These are phyloP conservation scores for Lactarius vividus DNA, from an alignment of 768 basidiomycete genomes.

Conservation along the genomic window DNA sequence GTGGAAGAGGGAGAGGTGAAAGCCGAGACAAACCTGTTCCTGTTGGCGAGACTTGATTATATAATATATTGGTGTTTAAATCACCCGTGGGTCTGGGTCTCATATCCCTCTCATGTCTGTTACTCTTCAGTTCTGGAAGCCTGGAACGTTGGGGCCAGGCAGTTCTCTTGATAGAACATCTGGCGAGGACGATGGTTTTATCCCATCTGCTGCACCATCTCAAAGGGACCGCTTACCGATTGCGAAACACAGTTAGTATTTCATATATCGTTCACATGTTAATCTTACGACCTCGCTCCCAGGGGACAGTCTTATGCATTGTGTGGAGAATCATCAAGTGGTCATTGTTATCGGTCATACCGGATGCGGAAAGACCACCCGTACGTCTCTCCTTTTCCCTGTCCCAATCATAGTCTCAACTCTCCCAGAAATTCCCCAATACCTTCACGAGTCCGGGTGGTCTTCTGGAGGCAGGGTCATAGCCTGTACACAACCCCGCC, in stretches of 20 bases:
- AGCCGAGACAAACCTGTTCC: not conserved
- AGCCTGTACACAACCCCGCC: conserved; percentile 89
- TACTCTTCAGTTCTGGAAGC: conserved; percentile 82
- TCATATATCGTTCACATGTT: not conserved
- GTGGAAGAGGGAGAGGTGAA: conserved; percentile 22
- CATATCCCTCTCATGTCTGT: conserved; percentile 36
- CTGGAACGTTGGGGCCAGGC: conserved; percentile 80
- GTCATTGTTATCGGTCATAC: conserved; percentile 92
- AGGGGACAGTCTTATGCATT: conserved; percentile 81
- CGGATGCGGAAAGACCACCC: conserved; percentile 97
- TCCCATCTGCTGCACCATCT: conserved; percentile 60
- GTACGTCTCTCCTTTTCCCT: conserved; percentile 45
- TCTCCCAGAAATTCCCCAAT: conserved; percentile 85
- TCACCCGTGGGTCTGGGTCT: not conserved
- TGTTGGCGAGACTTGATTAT: conserved; percentile 11
- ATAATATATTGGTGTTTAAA: conserved; percentile 14
- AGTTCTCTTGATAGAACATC: conserved; percentile 83
- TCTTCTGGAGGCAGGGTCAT: conserved; percentile 77
- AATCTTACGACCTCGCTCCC: conserved; percentile 4
- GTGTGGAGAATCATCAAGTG: conserved; percentile 79
- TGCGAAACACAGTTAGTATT: conserved; percentile 72
- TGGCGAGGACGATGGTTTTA: conserved; percentile 68
- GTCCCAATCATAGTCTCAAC: not conserved
- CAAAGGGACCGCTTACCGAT: conserved; percentile 81
- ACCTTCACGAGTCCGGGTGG: conserved; percentile 93